phyloP scores from a whole-genome alignment of 1,284 basidiomycete genomes.

The Pseudozyma sp. region DNA sequence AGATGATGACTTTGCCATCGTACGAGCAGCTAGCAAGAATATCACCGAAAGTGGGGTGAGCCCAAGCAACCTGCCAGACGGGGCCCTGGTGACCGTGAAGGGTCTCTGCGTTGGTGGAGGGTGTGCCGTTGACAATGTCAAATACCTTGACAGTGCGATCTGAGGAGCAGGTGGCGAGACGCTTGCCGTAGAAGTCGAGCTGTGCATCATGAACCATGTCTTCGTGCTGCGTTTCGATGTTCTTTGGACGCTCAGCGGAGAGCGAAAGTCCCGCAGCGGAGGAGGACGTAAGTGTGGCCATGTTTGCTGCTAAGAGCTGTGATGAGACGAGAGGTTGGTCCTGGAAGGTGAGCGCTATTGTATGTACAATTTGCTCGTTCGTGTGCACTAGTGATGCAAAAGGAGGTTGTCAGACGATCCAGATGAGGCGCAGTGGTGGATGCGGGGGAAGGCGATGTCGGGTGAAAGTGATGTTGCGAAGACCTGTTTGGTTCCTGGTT shows the following conservation, averaged over 20 bases:
- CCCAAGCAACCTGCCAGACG: slow-evolving; percentile 99
- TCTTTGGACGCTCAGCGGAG: slow-evolving; percentile 54
- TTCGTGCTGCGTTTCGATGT: slow-evolving; percentile 67
- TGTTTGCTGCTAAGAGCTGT: slow-evolving; percentile 1
- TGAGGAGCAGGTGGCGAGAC: slow-evolving; percentile 94
- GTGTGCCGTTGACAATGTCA: slow-evolving; percentile 89
- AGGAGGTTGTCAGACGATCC: too few species aligned
- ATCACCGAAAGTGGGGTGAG: slow-evolving; percentile 89
- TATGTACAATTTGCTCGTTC: too few species aligned
- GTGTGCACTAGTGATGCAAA: too few species aligned
- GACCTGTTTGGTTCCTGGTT: slow-evolving; percentile 12
- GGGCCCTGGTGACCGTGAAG: slow-evolving; percentile 82
- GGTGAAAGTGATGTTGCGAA: slow-evolving; percentile 6
- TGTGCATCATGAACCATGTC: slow-evolving; percentile 85
- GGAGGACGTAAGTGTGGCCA: slow-evolving; percentile 36
- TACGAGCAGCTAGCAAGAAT: slow-evolving; percentile 98
- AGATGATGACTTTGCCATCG: slow-evolving; percentile 97
- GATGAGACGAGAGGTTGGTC: neutral
- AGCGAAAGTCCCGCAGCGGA: slow-evolving; percentile 40
- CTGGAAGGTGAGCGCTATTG: neutral
- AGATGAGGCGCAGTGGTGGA: too few species aligned
- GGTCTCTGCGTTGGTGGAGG: slow-evolving; percentile 72
- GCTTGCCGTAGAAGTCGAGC: slow-evolving; percentile 95
- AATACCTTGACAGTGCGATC: slow-evolving; percentile 96
- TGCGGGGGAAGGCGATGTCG: neutral